Evolutionary conservation across 2,329 filamentous ascomycete genomes (phyloP), one percentile per base, ranked within the genome.

Genomic region (Aspergillus candidus): DNA sequence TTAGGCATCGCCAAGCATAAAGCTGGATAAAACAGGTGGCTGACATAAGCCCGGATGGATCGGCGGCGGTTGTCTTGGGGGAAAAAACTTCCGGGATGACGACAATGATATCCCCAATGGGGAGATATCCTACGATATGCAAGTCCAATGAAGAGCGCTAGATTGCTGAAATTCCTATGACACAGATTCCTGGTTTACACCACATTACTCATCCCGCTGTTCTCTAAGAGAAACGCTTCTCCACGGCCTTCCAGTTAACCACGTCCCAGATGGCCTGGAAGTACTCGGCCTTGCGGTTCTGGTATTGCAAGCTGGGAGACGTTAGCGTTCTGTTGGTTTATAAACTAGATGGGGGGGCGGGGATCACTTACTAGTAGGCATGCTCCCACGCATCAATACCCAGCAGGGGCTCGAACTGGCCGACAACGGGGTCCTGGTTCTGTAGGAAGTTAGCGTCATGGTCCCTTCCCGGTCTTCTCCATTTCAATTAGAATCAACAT

Each of bases 241-340:
- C 83, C 35, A 88, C 90, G 29, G 85, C 80, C 79, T 89, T 88
- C 90, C 90, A 96, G 82, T 95, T 95, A 69, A 95, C 75, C 39
- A 95, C 89, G 57, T 94, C 87, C 90, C 90, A 95, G 66, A 95
- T 85, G 47, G 88, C 88, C 60, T 79, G 79, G 71, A 95, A 95
- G 77, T 95, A 95, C 74, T 95, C 89, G 46, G 85, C 89, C 82
- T 95, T 95, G 70, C 88, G 84, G 78, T 95, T 95, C 80, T 95
- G 80, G 74, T 95, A 95, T 75, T 95, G 88, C 50, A 95, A 77
- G 73, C 77, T 80, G 52, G 49, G 18, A 8, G 32, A 12, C 11
- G 49, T 64, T 50, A 61, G 55, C 39, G 35, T 27, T 12, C 35
- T 22, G 29, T n/a, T 33, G 12, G 14, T 6, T 11, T 18, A 18